phyloP scores from a whole-genome alignment of 2,329 filamentous ascomycete genomes.

The Pezizomycotina sp. region DNA sequence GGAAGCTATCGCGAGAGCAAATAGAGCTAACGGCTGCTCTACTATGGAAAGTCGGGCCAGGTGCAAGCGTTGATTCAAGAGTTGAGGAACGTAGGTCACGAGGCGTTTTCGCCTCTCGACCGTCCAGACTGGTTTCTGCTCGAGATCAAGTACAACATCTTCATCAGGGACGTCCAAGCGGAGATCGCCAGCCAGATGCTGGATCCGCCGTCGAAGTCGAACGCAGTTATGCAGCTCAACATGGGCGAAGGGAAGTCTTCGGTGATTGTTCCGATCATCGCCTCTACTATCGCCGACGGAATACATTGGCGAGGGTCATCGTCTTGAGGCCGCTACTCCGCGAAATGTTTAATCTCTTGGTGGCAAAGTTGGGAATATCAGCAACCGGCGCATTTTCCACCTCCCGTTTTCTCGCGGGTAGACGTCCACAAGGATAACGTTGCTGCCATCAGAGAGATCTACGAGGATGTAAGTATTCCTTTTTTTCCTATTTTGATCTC shows the following conservation, averaged over 20 bases:
- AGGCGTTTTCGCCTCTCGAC: constrained; percentile 22
- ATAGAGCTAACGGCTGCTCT: constrained; percentile 1
- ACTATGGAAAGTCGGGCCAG: neutral
- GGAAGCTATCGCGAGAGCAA: constrained; percentile 28
- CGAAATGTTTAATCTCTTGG: constrained; percentile 44
- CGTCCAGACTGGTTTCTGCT: constrained; percentile 48
- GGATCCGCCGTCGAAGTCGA: constrained; percentile 29
- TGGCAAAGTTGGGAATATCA: constrained; percentile 39
- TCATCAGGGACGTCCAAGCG: constrained; percentile 44
- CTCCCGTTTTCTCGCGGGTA: constrained; percentile 44
- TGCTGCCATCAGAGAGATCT: constrained; percentile 29
- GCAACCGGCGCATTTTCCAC: constrained; percentile 39
- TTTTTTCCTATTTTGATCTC: too few species aligned
- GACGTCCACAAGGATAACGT: constrained; percentile 28
- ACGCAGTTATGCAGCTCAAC: constrained; percentile 47
- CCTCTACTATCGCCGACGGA: constrained; percentile 37
- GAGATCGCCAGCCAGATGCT: constrained; percentile 44
- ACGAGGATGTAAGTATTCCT: constrained; percentile 24
- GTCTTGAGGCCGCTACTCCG: constrained; percentile 44
- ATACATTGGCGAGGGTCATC: constrained; percentile 40
- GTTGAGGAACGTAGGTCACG: constrained; percentile 1
- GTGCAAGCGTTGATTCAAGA: constrained; percentile 8
- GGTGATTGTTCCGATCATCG: constrained; percentile 50
- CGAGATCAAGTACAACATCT: constrained; percentile 47
- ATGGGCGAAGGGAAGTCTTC: constrained; percentile 59